Evolutionary conservation across 371 early-diverging fungal genomes (phyloP).

Genomic region (Lichtheimia ornata): DNA sequence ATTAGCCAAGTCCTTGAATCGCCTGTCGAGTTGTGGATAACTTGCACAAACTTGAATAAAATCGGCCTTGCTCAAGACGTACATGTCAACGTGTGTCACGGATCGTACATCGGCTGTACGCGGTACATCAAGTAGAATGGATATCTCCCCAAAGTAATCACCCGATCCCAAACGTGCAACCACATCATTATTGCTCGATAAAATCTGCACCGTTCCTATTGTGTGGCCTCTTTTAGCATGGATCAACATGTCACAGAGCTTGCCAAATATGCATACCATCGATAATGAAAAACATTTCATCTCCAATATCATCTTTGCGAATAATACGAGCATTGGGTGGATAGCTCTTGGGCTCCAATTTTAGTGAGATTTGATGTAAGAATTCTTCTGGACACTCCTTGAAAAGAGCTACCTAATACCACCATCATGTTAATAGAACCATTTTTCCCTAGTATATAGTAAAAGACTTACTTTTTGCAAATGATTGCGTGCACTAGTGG

Average conservation of each 20-base stretch:
- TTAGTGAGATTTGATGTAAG: slow-evolving; percentile 51
- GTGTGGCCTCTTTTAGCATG: background rate
- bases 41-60: slow-evolving; percentile 45
- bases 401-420: slow-evolving; percentile 51
- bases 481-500: slow-evolving; percentile 28
- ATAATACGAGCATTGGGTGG: slow-evolving; percentile 49
- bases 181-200: slow-evolving; percentile 12
- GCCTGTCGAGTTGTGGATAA: slow-evolving; percentile 37
- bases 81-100: slow-evolving; percentile 54
- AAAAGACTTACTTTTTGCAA: slow-evolving; percentile 31
- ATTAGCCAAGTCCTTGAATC: slow-evolving; percentile 31
- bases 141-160: slow-evolving; percentile 78
- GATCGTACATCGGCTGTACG: slow-evolving; percentile 79
- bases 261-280: slow-evolving; percentile 54
- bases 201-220: slow-evolving; percentile 38
- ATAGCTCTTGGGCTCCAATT: slow-evolving; percentile 53
- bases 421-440: background rate
- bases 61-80: slow-evolving; percentile 50
- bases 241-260: background rate
- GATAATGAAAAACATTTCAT: slow-evolving; percentile 81
- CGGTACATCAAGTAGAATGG: slow-evolving; percentile 75
- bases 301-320: slow-evolving; percentile 72
- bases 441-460: background rate
- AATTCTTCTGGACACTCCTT: slow-evolving; percentile 54
- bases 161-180: slow-evolving; percentile 47